These are phyloP conservation scores for Monilinia fructigena DNA, from an alignment of 2,329 filamentous ascomycete species.

Conservation along the genomic window DNA sequence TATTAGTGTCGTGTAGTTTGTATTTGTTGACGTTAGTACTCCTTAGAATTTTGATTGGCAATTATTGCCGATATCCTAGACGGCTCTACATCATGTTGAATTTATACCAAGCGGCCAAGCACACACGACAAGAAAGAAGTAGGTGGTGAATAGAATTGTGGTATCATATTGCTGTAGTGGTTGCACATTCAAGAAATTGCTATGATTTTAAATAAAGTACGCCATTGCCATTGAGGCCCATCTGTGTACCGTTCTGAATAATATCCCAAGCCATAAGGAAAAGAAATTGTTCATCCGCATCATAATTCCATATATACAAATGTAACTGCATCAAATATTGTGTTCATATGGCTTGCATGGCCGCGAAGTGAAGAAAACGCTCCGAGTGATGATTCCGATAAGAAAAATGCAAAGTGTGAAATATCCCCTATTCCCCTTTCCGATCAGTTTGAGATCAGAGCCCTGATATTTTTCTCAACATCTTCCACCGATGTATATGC, in stretches of 20 bases:
- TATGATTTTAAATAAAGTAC: neutral
- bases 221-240: conserved; percentile 17
- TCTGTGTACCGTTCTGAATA: conserved; percentile 19
- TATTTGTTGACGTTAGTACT: too few species aligned
- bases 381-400: neutral
- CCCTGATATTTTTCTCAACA: conserved; percentile 6
- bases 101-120: neutral
- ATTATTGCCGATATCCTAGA: too few species aligned
- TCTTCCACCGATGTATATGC: conserved; percentile 1
- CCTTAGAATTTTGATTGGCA: too few species aligned
- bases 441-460: neutral
- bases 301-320: conserved; percentile 20
- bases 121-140: too few species aligned
- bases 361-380: conserved; percentile 1
- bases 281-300: conserved; percentile 12
- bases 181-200: neutral
- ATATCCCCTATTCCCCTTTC: neutral
- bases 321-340: conserved; percentile 17
- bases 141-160: neutral
- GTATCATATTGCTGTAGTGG: neutral
- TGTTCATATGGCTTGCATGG: conserved; percentile 2
- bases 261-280: neutral
- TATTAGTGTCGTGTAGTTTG: too few species aligned
- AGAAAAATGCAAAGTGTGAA: neutral
- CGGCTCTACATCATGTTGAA: neutral